Evolutionary conservation across 140 eudicot genomes (phyloP), one percentile per base, ranked within the genome.

Genomic region (Erigeron philadelphicus): DNA sequence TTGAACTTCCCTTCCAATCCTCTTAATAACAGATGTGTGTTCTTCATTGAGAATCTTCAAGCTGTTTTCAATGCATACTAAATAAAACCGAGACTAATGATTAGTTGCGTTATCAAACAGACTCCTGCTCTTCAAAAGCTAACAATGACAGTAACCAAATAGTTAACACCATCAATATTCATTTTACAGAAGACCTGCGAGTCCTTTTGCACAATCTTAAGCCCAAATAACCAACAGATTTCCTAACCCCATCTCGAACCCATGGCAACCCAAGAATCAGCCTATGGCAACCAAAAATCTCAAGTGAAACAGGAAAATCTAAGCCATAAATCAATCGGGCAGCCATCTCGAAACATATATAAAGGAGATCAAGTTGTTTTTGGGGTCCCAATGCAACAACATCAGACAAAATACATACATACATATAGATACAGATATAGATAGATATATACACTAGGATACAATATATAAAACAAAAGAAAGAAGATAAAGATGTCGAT

Each of bases 1-100:
- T 65, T 45, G 74, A 57, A 64, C 67, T 45, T 53, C 65, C 19
- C 59, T 71, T 64, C 66, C 71, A 4, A 31, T 2, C 61, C 84
- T 54, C 72, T 79, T 71, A 40, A 61, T 76, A 62, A 74, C 74
- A 0, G 81, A 49, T 9, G 63, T 41, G 52, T 67, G 5, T 63
- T 54, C 81, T 64, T 77, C 50, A 65, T 61, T 0, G 82, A 61
- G 18, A 69, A 52, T 77, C 82, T 64, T 57, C 9, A 68, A 9
- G 76, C 82, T 1, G 62, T 70, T 68, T 73, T 73, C 12, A 17
- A 40, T 7, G 72, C 67, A 77, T 81, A 55, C 76, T 76, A 70
- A 25, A 75, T 68, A 59, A 72, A 67, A 68, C 18, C 73, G 61
- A 73, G 57, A 56, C 58, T 1, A 6, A 54, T 35, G 47, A 73